These are phyloP conservation scores for Heritiera fomes DNA, from an alignment of 345 rosid species.

Conservation along the genomic window DNA sequence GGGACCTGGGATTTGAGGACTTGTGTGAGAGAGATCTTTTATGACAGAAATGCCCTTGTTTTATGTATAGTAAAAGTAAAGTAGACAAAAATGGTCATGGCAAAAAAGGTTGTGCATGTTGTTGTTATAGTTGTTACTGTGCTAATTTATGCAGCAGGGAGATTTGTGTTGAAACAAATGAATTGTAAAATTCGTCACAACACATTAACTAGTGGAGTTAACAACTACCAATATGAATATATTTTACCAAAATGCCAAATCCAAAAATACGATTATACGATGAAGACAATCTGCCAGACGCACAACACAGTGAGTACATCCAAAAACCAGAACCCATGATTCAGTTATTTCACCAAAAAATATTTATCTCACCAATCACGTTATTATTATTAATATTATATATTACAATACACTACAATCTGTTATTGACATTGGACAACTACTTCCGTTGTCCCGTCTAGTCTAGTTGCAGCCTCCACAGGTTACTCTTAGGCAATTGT, in stretches of 20 bases:
- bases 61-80: no score
- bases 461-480: neutral
- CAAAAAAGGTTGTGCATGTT: no score
- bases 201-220: neutral
- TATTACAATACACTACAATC: no score
- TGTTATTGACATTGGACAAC: no score
- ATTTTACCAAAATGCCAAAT: neutral
- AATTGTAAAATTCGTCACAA: neutral
- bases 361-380: no score
- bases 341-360: no score
- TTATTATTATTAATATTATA: neutral
- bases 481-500: neutral
- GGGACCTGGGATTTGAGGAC: neutral
- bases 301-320: no score
- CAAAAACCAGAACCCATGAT: no score
- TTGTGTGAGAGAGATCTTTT: neutral
- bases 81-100: neutral
- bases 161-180: no score
- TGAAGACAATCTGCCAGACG: no score
- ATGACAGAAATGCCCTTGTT: slow-evolving; percentile 1
- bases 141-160: no score
- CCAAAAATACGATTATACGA: neutral
- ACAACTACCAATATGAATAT: neutral
- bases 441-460: neutral
- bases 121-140: no score